These are phyloP conservation scores for Tylopilus rubrobrunneus DNA, from an alignment of 768 basidiomycete species.

Conservation along the genomic window DNA sequence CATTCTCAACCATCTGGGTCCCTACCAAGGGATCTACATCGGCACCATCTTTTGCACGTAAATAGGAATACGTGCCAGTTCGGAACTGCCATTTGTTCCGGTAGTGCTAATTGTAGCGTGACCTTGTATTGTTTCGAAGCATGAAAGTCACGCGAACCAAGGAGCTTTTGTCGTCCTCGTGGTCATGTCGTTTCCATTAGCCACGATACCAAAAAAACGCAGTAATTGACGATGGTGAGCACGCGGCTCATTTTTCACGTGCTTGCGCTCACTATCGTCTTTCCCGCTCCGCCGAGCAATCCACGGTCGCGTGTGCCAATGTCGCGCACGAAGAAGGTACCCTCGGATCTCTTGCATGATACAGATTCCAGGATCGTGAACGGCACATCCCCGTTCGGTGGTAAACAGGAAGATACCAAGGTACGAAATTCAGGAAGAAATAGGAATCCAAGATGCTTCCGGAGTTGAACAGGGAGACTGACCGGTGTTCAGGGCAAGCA, in stretches of 20 bases:
- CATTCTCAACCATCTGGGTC: slow-evolving; percentile 54
- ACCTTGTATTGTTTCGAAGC: neutral
- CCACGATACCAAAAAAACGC: neutral
- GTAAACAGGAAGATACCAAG: neutral
- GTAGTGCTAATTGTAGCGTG: neutral
- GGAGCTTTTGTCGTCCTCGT: neutral
- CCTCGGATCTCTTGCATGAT: neutral
- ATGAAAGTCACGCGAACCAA: neutral
- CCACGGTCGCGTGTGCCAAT: neutral
- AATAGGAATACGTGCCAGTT: neutral
- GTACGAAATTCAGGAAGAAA: neutral
- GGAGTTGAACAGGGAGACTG: neutral
- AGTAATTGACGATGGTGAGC: neutral
- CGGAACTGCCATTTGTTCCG: neutral
- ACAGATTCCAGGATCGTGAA: neutral
- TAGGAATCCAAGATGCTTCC: neutral
- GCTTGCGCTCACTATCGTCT: neutral
- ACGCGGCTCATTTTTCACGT: neutral
- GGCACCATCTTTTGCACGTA: slow-evolving; percentile 44
- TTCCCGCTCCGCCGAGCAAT: neutral
- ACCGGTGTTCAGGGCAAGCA: neutral
- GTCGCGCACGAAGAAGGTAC: neutral
- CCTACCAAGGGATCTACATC: slow-evolving; percentile 51
- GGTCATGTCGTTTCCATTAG: neutral
- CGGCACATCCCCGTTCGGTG: neutral